Evolutionary conservation across 805 yeast genomes (phyloP).

Genomic region (Pichia occidentalis): DNA sequence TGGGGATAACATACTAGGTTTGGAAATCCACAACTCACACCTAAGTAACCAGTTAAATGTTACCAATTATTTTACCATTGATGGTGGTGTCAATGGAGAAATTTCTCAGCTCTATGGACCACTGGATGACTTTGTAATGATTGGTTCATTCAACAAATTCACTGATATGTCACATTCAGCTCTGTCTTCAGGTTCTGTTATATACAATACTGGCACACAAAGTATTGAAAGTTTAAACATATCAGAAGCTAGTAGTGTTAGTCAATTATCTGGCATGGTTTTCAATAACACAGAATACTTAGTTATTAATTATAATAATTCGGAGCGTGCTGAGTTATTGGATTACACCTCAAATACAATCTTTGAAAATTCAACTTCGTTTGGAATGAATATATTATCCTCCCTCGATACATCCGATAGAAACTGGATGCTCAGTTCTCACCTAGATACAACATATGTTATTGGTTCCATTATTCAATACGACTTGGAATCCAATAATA

Average conservation of each 20-base stretch:
- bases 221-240: constrained; percentile 35
- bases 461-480: constrained; percentile 20
- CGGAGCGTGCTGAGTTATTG: constrained; percentile 33
- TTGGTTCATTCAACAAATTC: constrained; percentile 34
- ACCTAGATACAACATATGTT: constrained; percentile 7
- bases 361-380: constrained; percentile 25
- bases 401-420: constrained; percentile 15
- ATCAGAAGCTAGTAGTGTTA: constrained; percentile 20
- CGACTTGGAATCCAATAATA: constrained; percentile 17
- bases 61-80: constrained; percentile 12
- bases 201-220: constrained; percentile 27
- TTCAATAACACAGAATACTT: constrained; percentile 36
- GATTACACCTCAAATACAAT: constrained; percentile 33
- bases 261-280: constrained; percentile 21
- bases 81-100: constrained; percentile 34
- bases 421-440: constrained; percentile 1
- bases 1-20: constrained; percentile 34
- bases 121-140: constrained; percentile 33
- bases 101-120: constrained; percentile 19
- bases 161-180: constrained; percentile 26
- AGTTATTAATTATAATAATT: constrained; percentile 30
- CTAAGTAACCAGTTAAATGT: constrained; percentile 11
- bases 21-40: constrained; percentile 23
- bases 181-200: constrained; percentile 22
- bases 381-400: constrained; percentile 30